Base-by-base conservation (phyloP, 768 basidiomycete species). In the Kwoniella dejecticola region DNA sequence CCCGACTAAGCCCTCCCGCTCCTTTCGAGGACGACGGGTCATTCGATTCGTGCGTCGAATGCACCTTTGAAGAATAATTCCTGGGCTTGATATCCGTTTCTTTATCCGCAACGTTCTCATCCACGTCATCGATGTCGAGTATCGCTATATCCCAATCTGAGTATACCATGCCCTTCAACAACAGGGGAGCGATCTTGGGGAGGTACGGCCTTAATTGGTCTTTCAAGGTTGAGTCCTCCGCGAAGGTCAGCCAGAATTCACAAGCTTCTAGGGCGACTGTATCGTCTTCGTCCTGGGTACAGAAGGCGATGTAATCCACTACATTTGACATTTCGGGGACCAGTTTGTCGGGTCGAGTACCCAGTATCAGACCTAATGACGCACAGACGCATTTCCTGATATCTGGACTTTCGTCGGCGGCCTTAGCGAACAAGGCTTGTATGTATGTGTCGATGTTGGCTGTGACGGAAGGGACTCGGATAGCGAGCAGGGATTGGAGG, bases 201-300 rank as follows among this genome's bases (percentile, higher is more conserved):
- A 99, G 83, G 62, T 93, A 84, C 1, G 94, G 94, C 62, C 87
- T 88, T 26, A 99, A 82, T 76, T 88, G 90, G 2, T 86, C 85
- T 10, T 87, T 87, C 23, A 98, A 83, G 50, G 92, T 91, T 38
- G 87, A 87, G 69, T 97, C 92, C 77, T 99, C 96, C 15, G 96
- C 94, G 74, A 99, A 98, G 1, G 94, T 96, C 63, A 99, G 83
- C 96, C 96, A 99, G 79, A 99, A 99, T 83, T 99, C 96, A 83
- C 94, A 96, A 23, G 96, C 96, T 81, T 99, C 96, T 49, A 99
- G 83, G 2, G 95, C 93, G 54, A 81, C 95, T 64, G 88, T 89
- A 80, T 97, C 94, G 78, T 97, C 92, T 81, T 90, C 89, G 82
- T 97, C 94, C 80, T 94, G 93, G 13, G 92, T 97, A 26, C 92